Percentiles rank a stretch among this genome's conserved stretches.
Conservation (phyloP, 306 rosid genomes). For the Trifolium pratense region DNA sequence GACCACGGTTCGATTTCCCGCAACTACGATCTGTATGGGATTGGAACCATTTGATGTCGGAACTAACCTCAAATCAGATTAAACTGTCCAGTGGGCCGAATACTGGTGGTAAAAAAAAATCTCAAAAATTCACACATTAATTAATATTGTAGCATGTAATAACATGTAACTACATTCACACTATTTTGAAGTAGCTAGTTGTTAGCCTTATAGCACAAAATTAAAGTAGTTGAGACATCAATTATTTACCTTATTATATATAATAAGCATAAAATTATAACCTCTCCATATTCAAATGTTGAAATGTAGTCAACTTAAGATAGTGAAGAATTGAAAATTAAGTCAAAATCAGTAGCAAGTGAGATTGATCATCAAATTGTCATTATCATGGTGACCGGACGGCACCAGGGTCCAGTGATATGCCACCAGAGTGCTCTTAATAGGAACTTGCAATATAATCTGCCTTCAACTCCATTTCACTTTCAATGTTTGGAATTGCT, state of each 20-base stretch:
- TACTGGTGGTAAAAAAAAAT: too few species aligned
- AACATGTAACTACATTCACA: constrained; percentile 47
- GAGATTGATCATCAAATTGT: constrained; percentile 45
- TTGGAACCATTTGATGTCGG: too few species aligned
- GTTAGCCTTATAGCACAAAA: not conserved
- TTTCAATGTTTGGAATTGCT: constrained; percentile 22
- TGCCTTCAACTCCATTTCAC: constrained; percentile 38
- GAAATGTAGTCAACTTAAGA: constrained; percentile 44
- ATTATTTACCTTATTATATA: not conserved
- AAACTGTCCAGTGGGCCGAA: too few species aligned
- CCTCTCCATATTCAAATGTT: constrained; percentile 15
- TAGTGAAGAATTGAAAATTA: constrained; percentile 18
- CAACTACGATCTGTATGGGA: too few species aligned
- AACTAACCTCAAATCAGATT: too few species aligned
- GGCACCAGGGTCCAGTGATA: constrained; percentile 50
- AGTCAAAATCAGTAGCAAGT: constrained; percentile 44
- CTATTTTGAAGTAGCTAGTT: constrained; percentile 15
- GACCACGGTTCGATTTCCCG: too few species aligned
- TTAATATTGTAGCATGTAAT: constrained; percentile 35
- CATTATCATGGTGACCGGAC: constrained; percentile 55
- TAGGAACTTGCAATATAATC: constrained; percentile 48
- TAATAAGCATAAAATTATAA: constrained; percentile 26
- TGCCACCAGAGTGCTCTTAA: constrained; percentile 52
- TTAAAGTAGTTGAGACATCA: constrained; percentile 6
- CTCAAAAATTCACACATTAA: constrained; percentile 32